These are phyloP conservation scores for Candolleomyces eurysporus DNA, from an alignment of 768 basidiomycete genomes.

Conservation along the genomic window DNA sequence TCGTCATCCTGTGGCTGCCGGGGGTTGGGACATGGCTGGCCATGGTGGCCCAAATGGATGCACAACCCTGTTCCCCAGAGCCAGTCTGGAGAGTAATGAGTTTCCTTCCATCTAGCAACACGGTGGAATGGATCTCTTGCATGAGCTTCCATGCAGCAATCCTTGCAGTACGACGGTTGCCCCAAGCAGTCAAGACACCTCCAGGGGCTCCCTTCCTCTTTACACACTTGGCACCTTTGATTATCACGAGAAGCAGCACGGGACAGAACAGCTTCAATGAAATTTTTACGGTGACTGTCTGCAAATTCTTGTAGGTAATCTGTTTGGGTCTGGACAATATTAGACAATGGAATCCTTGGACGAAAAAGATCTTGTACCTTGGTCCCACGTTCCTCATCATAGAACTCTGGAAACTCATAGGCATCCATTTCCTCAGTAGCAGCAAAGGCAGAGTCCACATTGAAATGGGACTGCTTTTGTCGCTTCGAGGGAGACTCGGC, in stretches of 20 bases:
- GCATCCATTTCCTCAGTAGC: too few relatives aligned
- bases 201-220: not conserved
- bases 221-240: not conserved
- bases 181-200: not conserved
- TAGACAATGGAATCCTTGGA: not conserved
- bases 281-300: not conserved
- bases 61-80: not conserved
- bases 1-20: too few relatives aligned
- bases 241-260: not conserved
- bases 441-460: too few relatives aligned
- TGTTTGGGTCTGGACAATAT: not conserved
- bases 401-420: not conserved
- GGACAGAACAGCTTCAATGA: not conserved
- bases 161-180: not conserved
- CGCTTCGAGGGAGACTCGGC: too few relatives aligned
- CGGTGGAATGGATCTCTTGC: not conserved
- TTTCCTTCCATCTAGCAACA: not conserved
- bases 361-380: not conserved
- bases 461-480: too few relatives aligned
- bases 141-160: not conserved
- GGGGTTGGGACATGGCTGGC: not conserved
- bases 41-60: conserved; percentile 1
- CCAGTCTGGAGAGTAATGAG: not conserved
- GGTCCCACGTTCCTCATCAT: not conserved
- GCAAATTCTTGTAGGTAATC: not conserved